phyloP scores from a whole-genome alignment of 768 basidiomycete species.

The Suillus tomentosus region DNA sequence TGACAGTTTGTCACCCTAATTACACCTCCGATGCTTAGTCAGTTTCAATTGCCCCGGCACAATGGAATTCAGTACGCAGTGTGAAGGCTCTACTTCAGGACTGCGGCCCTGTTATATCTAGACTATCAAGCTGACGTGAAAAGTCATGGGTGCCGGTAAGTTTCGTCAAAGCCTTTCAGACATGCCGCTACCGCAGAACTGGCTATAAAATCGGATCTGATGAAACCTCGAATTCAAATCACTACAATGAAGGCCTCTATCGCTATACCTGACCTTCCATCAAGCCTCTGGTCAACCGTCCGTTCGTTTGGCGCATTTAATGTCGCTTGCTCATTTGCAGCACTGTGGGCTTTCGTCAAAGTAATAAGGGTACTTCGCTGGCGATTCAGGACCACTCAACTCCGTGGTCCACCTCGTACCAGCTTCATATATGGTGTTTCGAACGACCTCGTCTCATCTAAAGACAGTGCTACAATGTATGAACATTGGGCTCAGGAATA shows the following conservation, averaged over 20 bases:
- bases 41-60: no score
- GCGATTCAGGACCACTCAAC: conserved; percentile 32
- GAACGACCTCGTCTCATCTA: conserved; percentile 28
- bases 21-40: no score
- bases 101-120: no score
- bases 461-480: conserved; percentile 37
- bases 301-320: background rate
- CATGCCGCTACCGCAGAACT: background rate
- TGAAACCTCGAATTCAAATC: background rate
- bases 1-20: no score
- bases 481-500: conserved; percentile 48
- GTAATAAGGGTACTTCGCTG: conserved; percentile 9
- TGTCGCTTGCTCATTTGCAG: background rate
- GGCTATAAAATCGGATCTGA: background rate
- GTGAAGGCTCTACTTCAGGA: no score
- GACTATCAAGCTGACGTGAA: no score
- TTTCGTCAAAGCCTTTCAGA: no score
- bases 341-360: conserved; percentile 14
- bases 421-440: conserved; percentile 46
- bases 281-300: background rate
- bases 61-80: no score
- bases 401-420: conserved; percentile 44
- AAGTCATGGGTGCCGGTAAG: no score
- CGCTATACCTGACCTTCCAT: background rate
- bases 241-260: background rate